Evolutionary conservation across 2,329 filamentous ascomycete genomes (phyloP).

Genomic region (Ophiostoma novo-ulmi): DNA sequence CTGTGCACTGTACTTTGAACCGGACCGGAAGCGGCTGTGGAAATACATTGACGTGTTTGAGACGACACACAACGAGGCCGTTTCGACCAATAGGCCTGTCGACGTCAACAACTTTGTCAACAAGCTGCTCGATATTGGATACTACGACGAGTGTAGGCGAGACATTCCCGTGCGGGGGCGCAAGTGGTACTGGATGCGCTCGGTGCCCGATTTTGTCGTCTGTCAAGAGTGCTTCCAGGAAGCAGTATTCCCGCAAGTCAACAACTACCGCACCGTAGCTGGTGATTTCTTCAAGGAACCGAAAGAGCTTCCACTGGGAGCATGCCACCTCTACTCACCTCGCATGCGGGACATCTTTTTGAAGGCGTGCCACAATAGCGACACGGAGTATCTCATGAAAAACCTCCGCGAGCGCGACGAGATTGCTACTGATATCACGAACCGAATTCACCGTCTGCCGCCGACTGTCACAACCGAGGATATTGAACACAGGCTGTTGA

Average conservation of each 20-base stretch:
- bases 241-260: slow-evolving; percentile 63
- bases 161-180: slow-evolving; percentile 58
- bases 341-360: slow-evolving; percentile 72
- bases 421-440: slow-evolving; percentile 56
- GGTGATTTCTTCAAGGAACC: slow-evolving; percentile 60
- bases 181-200: slow-evolving; percentile 72
- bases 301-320: slow-evolving; percentile 47
- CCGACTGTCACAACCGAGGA: slow-evolving; percentile 34
- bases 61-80: slow-evolving; percentile 48
- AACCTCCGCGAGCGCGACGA: slow-evolving; percentile 55
- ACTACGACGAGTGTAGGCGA: slow-evolving; percentile 58
- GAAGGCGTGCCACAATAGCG: slow-evolving; percentile 60
- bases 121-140: slow-evolving; percentile 55
- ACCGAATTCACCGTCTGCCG: slow-evolving; percentile 40
- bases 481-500: slow-evolving; percentile 44
- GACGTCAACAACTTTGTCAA: slow-evolving; percentile 60
- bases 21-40: slow-evolving; percentile 50
- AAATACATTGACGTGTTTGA: slow-evolving; percentile 59
- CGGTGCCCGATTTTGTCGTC: slow-evolving; percentile 71
- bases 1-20: slow-evolving; percentile 63
- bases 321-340: slow-evolving; percentile 74
- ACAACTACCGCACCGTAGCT: slow-evolving; percentile 49
- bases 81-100: slow-evolving; percentile 42
- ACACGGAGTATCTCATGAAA: slow-evolving; percentile 57
- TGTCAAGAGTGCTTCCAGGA: slow-evolving; percentile 84